phyloP scores from a whole-genome alignment of 2,329 filamentous ascomycete genomes.

The Tolypocladium pustulatum region DNA sequence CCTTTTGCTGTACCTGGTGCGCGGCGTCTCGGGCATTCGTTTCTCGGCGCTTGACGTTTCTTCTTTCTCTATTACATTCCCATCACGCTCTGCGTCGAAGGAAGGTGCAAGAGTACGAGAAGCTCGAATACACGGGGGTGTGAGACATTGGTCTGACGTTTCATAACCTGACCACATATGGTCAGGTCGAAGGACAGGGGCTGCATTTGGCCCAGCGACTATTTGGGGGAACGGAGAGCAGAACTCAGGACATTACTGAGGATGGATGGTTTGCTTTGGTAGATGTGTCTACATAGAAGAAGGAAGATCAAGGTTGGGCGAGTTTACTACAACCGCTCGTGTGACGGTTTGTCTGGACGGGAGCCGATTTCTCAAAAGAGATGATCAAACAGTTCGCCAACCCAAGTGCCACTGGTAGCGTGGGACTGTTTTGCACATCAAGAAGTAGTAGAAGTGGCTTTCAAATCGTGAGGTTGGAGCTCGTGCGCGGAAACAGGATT shows the following conservation, averaged over 20 bases:
- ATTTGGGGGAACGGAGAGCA: neutral
- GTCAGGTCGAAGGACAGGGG: neutral
- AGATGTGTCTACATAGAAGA: neutral
- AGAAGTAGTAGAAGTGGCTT: no score
- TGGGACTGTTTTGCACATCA: no score
- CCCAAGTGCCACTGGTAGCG: no score
- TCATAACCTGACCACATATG: neutral
- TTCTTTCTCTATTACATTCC: no score
- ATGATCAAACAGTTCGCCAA: no score
- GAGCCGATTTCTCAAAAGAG: no score
- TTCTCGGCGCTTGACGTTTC: neutral
- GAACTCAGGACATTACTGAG: neutral
- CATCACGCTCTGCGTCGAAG: no score
- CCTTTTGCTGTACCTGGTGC: neutral
- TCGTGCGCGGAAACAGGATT: neutral
- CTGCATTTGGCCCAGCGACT: neutral
- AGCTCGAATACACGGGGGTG: no score
- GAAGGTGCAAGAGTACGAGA: no score
- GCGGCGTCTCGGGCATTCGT: neutral
- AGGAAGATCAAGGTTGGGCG: neutral
- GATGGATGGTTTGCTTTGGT: neutral
- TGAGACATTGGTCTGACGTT: neutral
- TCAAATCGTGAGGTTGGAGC: no score
- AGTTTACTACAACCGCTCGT: neutral
- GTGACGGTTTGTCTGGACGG: no score